Base-by-base conservation (phyloP, 495 filamentous ascomycete genomes). In the Massariosphaeria phaeospora region DNA sequence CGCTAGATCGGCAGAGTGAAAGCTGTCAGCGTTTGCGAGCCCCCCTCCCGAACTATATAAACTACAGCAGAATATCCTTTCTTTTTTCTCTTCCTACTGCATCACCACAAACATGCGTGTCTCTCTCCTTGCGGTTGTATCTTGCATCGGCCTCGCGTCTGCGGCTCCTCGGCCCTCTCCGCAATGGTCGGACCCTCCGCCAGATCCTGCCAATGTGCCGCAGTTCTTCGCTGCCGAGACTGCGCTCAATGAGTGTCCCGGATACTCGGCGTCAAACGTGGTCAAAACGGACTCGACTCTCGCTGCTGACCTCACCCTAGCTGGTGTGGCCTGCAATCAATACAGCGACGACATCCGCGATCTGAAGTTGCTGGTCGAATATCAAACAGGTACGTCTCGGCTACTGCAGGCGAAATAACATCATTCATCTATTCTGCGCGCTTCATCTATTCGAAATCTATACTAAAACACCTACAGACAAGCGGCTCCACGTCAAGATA, bases 401-500 rank as follows among this genome's bases (percentile, higher is more conserved):
- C 33, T 35, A 27, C 33, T 26, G 20, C 27, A 26, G 17, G 25
- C 38, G 52, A 47, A 44, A 49, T 35, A 11, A 2, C 4, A 23
- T 7, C 12, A 7, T 47, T 49, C n/a, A 11, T 35, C 25, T 56
- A 39, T 6, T 8, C 6, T 31, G 18, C 24, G 29, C 54, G 13
- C 10, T n/a, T 1, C 6, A 2, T 34, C 15, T 36, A 21, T 11
- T 18, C 30, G 48, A 27, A 10, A 7, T 20, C 18, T 15, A 25
- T 38, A 55, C 59, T 54, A 35, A 49, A 25, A 30, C 24, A 35
- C 5, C 15, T 53, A 21, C 26, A 61, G 61, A 57, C 17, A 39
- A 64, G 17, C 84, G 89, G 13, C 81, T 94, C 12, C 89, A 93
- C 68, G 83, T 94, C 62, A 82, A 86, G 66, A 90, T 95, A 51